Base-by-base conservation (phyloP, 345 rosid genomes). In the Cardiospermum halicacabum region DNA sequence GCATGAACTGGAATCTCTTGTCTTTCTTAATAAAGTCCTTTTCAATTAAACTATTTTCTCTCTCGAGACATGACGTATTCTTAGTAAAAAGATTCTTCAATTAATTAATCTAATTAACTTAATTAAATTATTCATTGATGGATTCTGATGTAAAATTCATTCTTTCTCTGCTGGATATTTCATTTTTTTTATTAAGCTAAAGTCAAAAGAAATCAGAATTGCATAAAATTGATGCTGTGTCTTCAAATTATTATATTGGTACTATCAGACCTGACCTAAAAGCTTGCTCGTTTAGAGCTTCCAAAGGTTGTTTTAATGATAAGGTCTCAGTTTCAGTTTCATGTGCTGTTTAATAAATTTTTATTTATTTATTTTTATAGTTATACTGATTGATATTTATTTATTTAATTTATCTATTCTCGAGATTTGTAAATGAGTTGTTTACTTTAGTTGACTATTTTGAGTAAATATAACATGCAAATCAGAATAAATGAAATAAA, bases 121-220 rank as follows among this genome's bases (percentile, higher is more conserved):
- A 34, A 34, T 69, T 59, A 73, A 76, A 63, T 62, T 74, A 69
- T 65, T 45, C 34, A 28, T 70, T 63, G 69, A 84, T 89, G 84
- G 88, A 81, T 79, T 79, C 78, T 81, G 89, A 84, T 81, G 81
- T 79, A 51, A 72, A 66, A 60, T 70, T 70, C 74, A 70, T 69
- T 74, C 58, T 65, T 53, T 72, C 64, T 42, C 25, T 42, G 50
- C 59, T 62, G 34, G 49, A 10, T 30, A 54, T n/a, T 36, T 64
- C 49, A 69, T 49, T 45, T 16, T 65, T 39, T 18, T 4, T 13
- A 37, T 61, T 56, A 70, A 62, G 53, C 32, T n/a, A 67, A 54
- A 61, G 55, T 30, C 25, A 66, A 45, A 11, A 31, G 43, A 70
- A 54, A 64, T 34, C 60, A 18, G 37, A 53, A 60, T 31, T 66